These are phyloP conservation scores for Vicia sativa DNA, from an alignment of 306 rosid species.

Conservation along the genomic window DNA sequence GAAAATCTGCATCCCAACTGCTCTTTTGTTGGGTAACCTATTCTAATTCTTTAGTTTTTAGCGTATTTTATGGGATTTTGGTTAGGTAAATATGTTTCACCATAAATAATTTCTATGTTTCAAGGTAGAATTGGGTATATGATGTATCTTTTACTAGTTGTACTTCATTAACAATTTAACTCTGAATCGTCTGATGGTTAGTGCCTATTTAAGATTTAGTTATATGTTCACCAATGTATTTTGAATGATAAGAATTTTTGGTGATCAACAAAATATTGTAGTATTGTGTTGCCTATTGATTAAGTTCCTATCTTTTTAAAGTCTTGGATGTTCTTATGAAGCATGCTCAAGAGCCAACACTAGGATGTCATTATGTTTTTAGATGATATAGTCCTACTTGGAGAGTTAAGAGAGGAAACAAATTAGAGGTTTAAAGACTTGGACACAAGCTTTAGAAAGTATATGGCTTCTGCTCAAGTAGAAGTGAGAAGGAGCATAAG, in stretches of 20 bases:
- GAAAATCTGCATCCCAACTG: conserved; percentile 56
- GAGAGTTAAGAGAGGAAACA: neutral
- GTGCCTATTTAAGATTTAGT: conserved; percentile 18
- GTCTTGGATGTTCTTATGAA: neutral
- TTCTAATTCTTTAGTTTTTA: conserved; percentile 27
- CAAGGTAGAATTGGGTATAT: neutral
- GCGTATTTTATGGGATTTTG: conserved; percentile 25
- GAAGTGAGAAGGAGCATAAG: neutral
- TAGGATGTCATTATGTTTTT: neutral
- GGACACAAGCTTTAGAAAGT: neutral
- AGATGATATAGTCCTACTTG: neutral
- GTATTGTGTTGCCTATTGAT: neutral
- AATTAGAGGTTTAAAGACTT: neutral
- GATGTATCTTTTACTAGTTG: conserved; percentile 15
- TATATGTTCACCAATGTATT: conserved; percentile 29
- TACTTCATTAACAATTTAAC: conserved; percentile 24
- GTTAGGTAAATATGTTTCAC: conserved; percentile 27
- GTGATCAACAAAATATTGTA: conserved; percentile 21
- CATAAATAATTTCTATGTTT: conserved; percentile 26
- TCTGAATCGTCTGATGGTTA: conserved; percentile 5
- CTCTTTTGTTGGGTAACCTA: conserved; percentile 83
- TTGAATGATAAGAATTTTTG: conserved; percentile 11
- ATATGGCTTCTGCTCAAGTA: neutral
- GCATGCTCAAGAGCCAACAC: conserved; percentile 2
- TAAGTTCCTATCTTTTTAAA: neutral